Conservation (phyloP, 2,329 filamentous ascomycete species). For the Incumbomyces delicatus region DNA sequence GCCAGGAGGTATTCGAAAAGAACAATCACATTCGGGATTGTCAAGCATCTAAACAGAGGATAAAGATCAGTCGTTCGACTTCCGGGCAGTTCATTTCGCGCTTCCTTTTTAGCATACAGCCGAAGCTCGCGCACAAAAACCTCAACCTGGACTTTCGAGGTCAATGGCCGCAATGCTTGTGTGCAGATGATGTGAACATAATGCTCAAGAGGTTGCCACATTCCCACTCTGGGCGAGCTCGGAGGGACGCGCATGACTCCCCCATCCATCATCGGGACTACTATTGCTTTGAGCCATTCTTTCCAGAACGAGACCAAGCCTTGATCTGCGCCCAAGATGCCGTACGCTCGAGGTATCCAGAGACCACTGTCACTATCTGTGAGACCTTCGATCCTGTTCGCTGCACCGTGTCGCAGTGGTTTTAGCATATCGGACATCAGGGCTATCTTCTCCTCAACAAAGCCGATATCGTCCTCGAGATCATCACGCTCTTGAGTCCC, state of each 20-base stretch:
- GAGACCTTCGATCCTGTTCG: conserved; percentile 92
- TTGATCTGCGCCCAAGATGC: conserved; percentile 75
- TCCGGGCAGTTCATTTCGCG: conserved; percentile 82
- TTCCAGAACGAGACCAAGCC: conserved; percentile 91
- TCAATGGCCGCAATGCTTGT: conserved; percentile 82
- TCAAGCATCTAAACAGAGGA: conserved; percentile 79
- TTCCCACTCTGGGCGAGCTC: conserved; percentile 79
- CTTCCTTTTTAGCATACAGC: conserved; percentile 87
- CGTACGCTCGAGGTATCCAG: conserved; percentile 91
- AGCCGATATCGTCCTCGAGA: conserved; percentile 87
- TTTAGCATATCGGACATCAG: conserved; percentile 94
- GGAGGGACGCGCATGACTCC: conserved; percentile 70
- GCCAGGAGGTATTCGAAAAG: conserved; percentile 88
- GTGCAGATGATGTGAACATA: conserved; percentile 97
- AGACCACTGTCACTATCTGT: conserved; percentile 92
- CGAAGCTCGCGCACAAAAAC: conserved; percentile 79
- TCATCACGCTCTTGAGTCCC: conserved; percentile 71
- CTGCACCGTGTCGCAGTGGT: conserved; percentile 84
- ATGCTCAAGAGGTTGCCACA: conserved; percentile 92
- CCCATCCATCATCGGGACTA: conserved; percentile 94
- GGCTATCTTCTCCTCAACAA: conserved; percentile 92
- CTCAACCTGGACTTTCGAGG: conserved; percentile 93
- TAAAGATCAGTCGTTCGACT: conserved; percentile 88
- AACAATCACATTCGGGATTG: conserved; percentile 82
- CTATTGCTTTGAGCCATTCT: conserved; percentile 87